Evolutionary conservation across 805 yeast species (phyloP), one percentile per base, ranked within the genome.

Genomic region (Saturnispora besseyi): DNA sequence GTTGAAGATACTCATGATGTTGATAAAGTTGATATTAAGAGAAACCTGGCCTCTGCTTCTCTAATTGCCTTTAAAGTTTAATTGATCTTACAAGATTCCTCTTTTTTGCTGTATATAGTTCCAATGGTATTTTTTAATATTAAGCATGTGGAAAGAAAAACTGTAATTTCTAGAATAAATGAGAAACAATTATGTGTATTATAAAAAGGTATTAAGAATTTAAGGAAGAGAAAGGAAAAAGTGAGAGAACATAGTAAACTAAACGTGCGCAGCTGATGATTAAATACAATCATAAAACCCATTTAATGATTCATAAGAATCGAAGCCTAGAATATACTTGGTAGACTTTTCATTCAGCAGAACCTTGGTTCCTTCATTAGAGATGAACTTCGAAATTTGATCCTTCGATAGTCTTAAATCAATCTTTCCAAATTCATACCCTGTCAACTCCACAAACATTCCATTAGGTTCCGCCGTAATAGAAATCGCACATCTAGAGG

Each of bases 1-100:
- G 98, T 91, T 24, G 98, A 93, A 68, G 99, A 93, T 62, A 88
- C 98, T 2, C 99, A 93, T 63, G 99, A 93, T 64, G 97, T 93
- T n/a, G 95, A 87, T 60, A 83, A 84, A 65, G 95, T 82, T 37
- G 97, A 93, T 58, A 75, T 95, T 59, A 74, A 87, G 60, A 81
- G 97, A 66, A 81, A 82, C 60, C 75, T 93, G 44, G 81, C 91
- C 33, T 77, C 88, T 56, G 90, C 96, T 29, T 84, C 90, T 4
- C 64, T 85, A 38, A 62, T 80, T 18, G 76, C 81, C 3, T 50
- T 41, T 28, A 52, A 52, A 18, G 41, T 29, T n/a, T 48, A 33
- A 18, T 21, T 15, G 9, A 5, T 26, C 6, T 21, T 29, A 28
- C 13, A 37, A 22, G 15, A 38, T 22, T 36, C 40, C 40, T 36